Base-by-base conservation (phyloP, 441 rosid genomes). In the Croton laevigatus region DNA sequence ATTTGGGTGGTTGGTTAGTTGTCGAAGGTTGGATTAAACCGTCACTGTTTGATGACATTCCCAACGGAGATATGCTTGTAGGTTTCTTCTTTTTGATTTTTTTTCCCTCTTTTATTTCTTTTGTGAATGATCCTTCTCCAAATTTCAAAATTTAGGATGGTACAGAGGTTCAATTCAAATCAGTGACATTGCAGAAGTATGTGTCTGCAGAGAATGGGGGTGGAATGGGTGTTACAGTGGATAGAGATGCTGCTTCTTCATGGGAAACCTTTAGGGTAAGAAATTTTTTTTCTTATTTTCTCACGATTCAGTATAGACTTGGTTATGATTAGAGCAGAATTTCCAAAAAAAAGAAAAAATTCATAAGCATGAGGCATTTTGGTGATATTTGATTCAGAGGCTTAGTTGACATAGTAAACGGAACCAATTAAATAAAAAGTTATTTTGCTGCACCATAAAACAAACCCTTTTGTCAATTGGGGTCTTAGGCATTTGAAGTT, bases 11-110 rank as follows among this genome's bases (percentile, higher is more conserved):
- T n/a, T 90, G 96, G 96, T 73, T 90, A 70, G 89, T 90, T 66
- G 61, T 90, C 22, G 93, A 90, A 80, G 96, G 96, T 70, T 90
- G 96, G 96, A 90, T 90, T 72, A 90, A 88, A 78, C 91, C 96
- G 61, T 86, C 93, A 62, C 83, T 90, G 38, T 90, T 90, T 70
- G 84, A 88, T 76, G 89, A 71, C 52, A 90, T 90, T 80, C 81
- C 85, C 69, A 90, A 88, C 51, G 89, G 86, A 66, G 93, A 90
- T 64, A 90, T 88, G 93, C 90, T 90, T 72, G 96, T 90, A 75
- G 76, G 79, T 71, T 53, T 38, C 9, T 37, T 0, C 0, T n/a
- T 11, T 27, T 40, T 6, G 49, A 7, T 46, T 22, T 40, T 36
- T 65, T 32, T 14, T 49, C 55, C 51, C 13, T 59, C 60, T 60